Percentiles rank a stretch among this genome's conserved stretches.
These are phyloP conservation scores for Termitomyces eurrhizus DNA, from an alignment of 768 basidiomycete species.

Conservation along the genomic window DNA sequence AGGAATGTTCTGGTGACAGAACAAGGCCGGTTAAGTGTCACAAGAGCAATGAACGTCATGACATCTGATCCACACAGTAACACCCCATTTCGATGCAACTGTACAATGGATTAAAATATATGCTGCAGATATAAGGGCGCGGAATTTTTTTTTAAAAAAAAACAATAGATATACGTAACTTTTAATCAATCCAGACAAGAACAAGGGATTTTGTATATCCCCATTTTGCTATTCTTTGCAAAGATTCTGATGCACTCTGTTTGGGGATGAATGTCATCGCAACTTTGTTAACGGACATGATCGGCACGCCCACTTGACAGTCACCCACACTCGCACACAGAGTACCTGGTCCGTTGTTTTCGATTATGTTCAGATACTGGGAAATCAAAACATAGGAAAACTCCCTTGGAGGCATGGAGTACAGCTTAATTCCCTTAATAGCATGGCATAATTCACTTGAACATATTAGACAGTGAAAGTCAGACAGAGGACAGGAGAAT, in stretches of 20 bases:
- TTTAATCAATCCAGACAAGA: neutral
- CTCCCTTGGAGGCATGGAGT: neutral
- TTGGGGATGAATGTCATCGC: neutral
- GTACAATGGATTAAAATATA: neutral
- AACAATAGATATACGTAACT: neutral
- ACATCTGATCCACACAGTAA: neutral
- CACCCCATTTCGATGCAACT: neutral
- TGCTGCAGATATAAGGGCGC: too few species aligned
- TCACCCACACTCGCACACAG: neutral
- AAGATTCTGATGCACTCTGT: conserved; percentile 4
- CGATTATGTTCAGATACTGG: neutral
- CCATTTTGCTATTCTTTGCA: conserved; percentile 6
- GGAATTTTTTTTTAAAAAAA: neutral
- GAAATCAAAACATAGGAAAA: neutral
- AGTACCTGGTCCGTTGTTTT: neutral
- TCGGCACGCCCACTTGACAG: neutral
- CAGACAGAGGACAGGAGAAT: neutral
- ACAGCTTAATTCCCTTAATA: neutral
- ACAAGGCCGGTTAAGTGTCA: neutral
- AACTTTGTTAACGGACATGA: conserved; percentile 8
- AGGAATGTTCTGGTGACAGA: neutral
- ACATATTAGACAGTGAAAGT: neutral
- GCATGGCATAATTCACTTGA: neutral
- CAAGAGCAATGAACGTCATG: neutral
- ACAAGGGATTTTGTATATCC: neutral